These are phyloP conservation scores for Jaminaea rosea DNA, from an alignment of 1,284 basidiomycete species.

Conservation along the genomic window DNA sequence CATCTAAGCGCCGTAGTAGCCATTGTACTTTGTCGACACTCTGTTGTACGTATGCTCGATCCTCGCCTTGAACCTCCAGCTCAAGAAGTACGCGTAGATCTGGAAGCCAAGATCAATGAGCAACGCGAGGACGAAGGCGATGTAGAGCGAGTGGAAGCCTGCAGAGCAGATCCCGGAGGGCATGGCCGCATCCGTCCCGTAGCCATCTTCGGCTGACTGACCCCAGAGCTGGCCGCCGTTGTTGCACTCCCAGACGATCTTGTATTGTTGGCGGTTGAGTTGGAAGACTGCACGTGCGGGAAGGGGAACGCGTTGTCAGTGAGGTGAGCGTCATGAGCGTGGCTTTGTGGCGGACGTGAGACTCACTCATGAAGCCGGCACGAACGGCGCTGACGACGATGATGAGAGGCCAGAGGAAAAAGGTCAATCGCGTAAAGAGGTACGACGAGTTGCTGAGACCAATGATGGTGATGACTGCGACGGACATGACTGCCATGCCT, in stretches of 20 bases:
- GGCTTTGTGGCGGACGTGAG: background rate
- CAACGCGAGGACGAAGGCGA: constrained; percentile 61
- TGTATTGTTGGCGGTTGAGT: constrained; percentile 45
- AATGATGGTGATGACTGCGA: constrained; percentile 57
- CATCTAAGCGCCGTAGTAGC: too few relatives aligned
- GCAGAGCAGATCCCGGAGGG: constrained; percentile 59
- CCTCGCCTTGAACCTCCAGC: constrained; percentile 40
- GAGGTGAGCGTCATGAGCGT: background rate
- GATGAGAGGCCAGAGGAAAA: constrained; percentile 65
- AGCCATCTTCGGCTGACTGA: constrained; percentile 51
- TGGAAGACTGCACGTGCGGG: constrained; percentile 22
- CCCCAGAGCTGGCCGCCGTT: constrained; percentile 64
- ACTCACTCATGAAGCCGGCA: constrained; percentile 64
- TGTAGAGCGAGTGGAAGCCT: constrained; percentile 60
- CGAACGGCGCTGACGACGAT: constrained; percentile 61
- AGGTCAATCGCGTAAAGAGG: constrained; percentile 61
- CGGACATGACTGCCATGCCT: constrained; percentile 55
- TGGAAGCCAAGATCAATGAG: constrained; percentile 63
- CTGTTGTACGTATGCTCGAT: constrained; percentile 39
- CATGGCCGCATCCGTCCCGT: constrained; percentile 49
- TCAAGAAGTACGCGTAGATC: constrained; percentile 51
- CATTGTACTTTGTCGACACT: constrained; percentile 18
- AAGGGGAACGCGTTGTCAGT: background rate
- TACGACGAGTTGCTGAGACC: constrained; percentile 65
- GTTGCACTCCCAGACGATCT: constrained; percentile 64